Evolutionary conservation across 2,329 filamentous ascomycete species (phyloP), one percentile per base, ranked within the genome.

Genomic region (Fusarium sp.): DNA sequence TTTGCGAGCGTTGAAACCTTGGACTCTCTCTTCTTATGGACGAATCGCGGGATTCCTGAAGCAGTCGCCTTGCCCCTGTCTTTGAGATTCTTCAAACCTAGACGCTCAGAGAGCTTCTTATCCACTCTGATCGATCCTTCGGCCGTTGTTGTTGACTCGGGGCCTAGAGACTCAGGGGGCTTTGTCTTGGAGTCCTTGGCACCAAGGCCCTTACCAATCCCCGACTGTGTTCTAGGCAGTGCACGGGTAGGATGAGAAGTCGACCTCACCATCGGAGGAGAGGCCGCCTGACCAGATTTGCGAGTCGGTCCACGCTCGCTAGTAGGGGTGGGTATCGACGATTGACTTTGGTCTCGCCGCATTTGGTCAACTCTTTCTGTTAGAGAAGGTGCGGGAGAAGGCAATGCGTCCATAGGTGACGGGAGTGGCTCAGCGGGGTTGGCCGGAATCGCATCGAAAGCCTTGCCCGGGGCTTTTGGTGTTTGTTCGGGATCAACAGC

Each of bases 1-100:
- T 93, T 93, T 20, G 96, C 94, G 52, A 99, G 85, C n/a, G 91
- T 94, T 11, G 94, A 97, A 4, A 99, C 96, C 74, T 92, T 93
- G 6, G 92, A 89, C 55, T 91, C 87, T 70, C 90, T 91, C 72
- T 87, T 90, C 77, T 90, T 92, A 53, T 92, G 90, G 29, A 97
- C 89, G 27, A 96, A 96, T 32, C 96, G 90, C 29, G 94, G 94
- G 65, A 99, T 98, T 44, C 95, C 86, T 2, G 96, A 98, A n/a
- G 84, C 81, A 5, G 83, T 83, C 3, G 79, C 77, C 74, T 90
- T 90, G 27, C 85, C 81, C 61, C 84, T 80, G 22, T 80, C 80
- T 76, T 94, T 95, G 60, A 93, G 81, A 6, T 88, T 84, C 29
- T 84, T 85, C 3, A 95, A 80, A 1, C 90, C 90, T 14, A 94